These are phyloP conservation scores for Podosphaera fusca DNA, from an alignment of 2,329 filamentous ascomycete species.

Conservation along the genomic window DNA sequence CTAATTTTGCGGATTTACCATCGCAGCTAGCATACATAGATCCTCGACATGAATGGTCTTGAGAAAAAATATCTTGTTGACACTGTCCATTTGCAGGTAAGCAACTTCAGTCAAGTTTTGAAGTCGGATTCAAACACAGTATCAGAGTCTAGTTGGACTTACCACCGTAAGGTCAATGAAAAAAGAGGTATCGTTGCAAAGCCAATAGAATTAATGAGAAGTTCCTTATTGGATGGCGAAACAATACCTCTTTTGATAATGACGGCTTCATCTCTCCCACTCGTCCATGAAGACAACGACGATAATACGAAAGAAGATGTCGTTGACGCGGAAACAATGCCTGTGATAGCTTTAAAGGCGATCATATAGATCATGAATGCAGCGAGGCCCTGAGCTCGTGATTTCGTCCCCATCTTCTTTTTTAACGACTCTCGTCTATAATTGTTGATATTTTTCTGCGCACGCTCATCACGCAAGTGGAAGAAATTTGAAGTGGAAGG, in stretches of 20 bases:
- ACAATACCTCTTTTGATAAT: slow-evolving; percentile 1
- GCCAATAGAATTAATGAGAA: slow-evolving; percentile 8
- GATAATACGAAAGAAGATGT: no score
- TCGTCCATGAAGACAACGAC: no score
- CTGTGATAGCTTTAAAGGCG: no score
- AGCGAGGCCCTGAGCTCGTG: no score
- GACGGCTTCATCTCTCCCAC: slow-evolving; percentile 5
- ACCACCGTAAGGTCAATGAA: slow-evolving; percentile 7
- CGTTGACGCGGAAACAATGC: no score
- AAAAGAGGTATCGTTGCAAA: slow-evolving; percentile 7
- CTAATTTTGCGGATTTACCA: slow-evolving; percentile 11
- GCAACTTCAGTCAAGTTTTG: not conserved
- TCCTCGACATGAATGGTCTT: slow-evolving; percentile 14
- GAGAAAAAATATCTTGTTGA: slow-evolving; percentile 7
- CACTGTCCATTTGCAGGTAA: slow-evolving; percentile 1
- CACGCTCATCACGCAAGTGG: no score
- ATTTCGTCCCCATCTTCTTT: no score
- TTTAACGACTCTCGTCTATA: no score
- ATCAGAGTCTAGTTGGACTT: slow-evolving; percentile 2
- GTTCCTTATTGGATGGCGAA: slow-evolving; percentile 6
- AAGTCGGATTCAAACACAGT: not conserved
- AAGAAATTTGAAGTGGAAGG: no score
- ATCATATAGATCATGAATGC: no score
- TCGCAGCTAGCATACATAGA: slow-evolving; percentile 18
- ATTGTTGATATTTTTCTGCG: no score